A percentile compares a stretch with the other conserved stretches of the same genome.
Conservation (phyloP, 2,329 filamentous ascomycete genomes). For the Cladosporium phlei region DNA sequence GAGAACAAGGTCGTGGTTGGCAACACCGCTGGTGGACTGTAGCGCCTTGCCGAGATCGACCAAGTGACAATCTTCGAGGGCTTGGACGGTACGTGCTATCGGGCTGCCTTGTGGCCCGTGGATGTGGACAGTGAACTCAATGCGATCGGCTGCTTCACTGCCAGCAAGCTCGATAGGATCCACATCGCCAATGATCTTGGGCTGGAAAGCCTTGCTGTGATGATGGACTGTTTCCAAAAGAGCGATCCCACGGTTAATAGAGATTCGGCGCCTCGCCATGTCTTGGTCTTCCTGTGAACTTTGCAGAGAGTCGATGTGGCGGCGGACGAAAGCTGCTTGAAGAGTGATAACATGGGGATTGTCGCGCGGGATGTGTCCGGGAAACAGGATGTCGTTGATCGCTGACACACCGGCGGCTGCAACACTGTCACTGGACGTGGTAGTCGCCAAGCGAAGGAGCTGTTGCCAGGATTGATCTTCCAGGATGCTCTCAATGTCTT, state of each 20-base stretch:
- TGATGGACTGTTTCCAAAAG: conserved; percentile 10
- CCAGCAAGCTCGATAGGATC: conserved; percentile 2
- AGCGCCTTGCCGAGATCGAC: conserved; percentile 21
- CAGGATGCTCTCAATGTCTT: conserved; percentile 16
- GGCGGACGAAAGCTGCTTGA: conserved; percentile 19
- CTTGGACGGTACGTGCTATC: conserved; percentile 10
- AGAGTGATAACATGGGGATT: conserved; percentile 11
- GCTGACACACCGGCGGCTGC: conserved; percentile 1
- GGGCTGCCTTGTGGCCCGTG: conserved; percentile 18
- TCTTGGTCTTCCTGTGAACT: background rate
- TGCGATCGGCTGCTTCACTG: conserved; percentile 3
- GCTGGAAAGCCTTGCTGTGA: conserved; percentile 4
- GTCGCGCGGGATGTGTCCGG: conserved; percentile 3
- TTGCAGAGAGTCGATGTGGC: conserved; percentile 16
- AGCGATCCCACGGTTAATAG: conserved; percentile 3
- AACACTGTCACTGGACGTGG: conserved; percentile 9
- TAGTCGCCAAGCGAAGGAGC: conserved; percentile 17
- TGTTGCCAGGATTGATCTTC: conserved; percentile 19
- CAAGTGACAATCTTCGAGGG: conserved; percentile 17
- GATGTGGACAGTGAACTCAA: conserved; percentile 21
- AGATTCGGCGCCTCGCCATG: background rate
- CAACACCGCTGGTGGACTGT: conserved; percentile 21
- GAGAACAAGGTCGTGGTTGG: conserved; percentile 13
- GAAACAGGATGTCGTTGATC: conserved; percentile 19
- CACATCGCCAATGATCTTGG: background rate